Conservation (phyloP, 2,329 filamentous ascomycete species). For the Phialocephala sp. region DNA sequence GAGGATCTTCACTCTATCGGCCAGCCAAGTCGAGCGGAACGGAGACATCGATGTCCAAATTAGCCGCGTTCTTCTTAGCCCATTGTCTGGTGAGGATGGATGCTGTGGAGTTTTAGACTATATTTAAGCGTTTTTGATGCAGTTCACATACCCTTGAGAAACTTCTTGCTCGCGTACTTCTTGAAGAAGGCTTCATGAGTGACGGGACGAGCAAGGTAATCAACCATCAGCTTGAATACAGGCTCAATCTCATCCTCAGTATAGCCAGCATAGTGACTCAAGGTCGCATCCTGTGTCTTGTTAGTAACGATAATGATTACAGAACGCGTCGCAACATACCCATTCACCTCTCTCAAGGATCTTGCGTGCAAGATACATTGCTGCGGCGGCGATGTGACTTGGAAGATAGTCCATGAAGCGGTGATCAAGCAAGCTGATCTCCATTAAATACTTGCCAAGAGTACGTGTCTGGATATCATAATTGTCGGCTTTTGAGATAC, state of each 20-base stretch:
- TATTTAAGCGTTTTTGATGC: slow-evolving; percentile 3
- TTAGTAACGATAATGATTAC: slow-evolving; percentile 35
- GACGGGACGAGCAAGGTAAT: slow-evolving; percentile 90
- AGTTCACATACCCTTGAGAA: slow-evolving; percentile 81
- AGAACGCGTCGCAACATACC: slow-evolving; percentile 60
- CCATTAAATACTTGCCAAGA: slow-evolving; percentile 95
- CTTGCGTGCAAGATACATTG: slow-evolving; percentile 93
- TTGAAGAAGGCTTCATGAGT: slow-evolving; percentile 98
- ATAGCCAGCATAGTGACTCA: slow-evolving; percentile 92
- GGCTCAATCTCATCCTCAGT: slow-evolving; percentile 91
- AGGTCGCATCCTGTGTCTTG: slow-evolving; percentile 71
- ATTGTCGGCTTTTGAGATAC: slow-evolving; percentile 98
- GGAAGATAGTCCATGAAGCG: slow-evolving; percentile 90
- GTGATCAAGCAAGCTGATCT: slow-evolving; percentile 95
- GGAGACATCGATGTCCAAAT: slow-evolving; percentile 56
- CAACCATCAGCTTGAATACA: slow-evolving; percentile 91
- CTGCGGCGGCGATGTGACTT: slow-evolving; percentile 86
- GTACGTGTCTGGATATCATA: slow-evolving; percentile 99
- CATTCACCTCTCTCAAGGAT: slow-evolving; percentile 91
- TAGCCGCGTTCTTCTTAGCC: slow-evolving; percentile 79
- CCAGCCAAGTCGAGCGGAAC: slow-evolving; percentile 39
- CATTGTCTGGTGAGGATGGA: slow-evolving; percentile 91
- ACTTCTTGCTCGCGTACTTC: slow-evolving; percentile 99
- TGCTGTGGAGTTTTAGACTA: slow-evolving; percentile 57
- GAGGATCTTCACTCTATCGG: slow-evolving; percentile 34